Evolutionary conservation across 495 filamentous ascomycete genomes (phyloP).

Genomic region (Penicillium canariense): DNA sequence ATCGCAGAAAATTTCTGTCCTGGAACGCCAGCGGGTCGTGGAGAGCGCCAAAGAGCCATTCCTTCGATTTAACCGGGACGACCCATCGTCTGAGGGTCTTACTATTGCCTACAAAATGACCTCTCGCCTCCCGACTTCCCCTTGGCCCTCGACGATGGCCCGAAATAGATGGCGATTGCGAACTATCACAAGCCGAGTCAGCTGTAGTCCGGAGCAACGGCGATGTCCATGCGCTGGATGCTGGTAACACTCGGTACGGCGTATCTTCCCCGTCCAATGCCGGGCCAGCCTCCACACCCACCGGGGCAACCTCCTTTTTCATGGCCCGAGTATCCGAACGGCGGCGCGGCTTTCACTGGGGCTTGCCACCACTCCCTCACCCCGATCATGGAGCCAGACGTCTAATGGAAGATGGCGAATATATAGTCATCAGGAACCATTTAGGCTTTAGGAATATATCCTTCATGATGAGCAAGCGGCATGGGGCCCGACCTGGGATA

Average conservation of each 20-base stretch:
- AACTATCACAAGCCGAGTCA: background rate
- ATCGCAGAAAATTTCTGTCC: conserved; percentile 27
- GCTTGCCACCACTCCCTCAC: conserved; percentile 12
- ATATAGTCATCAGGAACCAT: too few relatives aligned
- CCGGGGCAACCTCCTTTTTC: conserved; percentile 29
- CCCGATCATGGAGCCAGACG: background rate
- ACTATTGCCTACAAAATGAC: too few relatives aligned
- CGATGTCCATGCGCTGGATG: conserved; percentile 21
- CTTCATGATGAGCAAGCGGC: background rate
- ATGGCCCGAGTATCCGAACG: conserved; percentile 27
- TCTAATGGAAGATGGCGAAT: too few relatives aligned
- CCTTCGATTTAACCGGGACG: too few relatives aligned
- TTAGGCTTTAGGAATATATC: background rate
- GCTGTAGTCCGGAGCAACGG: conserved; percentile 14
- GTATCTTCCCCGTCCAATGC: conserved; percentile 27
- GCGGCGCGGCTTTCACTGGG: background rate
- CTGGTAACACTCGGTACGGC: conserved; percentile 19
- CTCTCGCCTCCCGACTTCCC: too few relatives aligned
- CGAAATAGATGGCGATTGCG: too few relatives aligned
- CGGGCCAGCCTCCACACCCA: conserved; percentile 9
- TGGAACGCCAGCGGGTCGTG: conserved; percentile 13
- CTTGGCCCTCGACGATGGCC: background rate
- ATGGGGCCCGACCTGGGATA: too few relatives aligned
- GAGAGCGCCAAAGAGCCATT: background rate
- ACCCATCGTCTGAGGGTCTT: too few relatives aligned